A percentile compares a stretch with the other conserved stretches of the same genome.
phyloP scores from a whole-genome alignment of 1,139 yeast genomes.

The Hanseniaspora gamundiae region DNA sequence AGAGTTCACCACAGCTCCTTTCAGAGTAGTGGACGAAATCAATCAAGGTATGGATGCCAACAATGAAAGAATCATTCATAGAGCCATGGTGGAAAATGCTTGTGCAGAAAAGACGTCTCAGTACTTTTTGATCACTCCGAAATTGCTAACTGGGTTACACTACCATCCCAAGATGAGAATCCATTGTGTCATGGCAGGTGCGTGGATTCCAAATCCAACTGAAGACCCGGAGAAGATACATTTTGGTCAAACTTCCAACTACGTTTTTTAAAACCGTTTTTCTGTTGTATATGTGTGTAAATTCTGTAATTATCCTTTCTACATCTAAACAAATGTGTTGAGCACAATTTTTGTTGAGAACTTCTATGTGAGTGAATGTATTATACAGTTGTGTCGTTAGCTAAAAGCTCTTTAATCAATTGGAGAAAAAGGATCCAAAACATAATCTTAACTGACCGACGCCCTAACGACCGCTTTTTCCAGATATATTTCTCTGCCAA shows the following conservation, averaged over 20 bases:
- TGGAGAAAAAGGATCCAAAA: background rate
- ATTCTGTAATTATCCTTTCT: too few relatives aligned
- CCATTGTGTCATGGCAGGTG: constrained; percentile 75
- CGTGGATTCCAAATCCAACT: constrained; percentile 30
- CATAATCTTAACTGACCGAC: background rate
- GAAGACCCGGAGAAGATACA: constrained; percentile 20
- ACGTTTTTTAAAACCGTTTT: constrained; percentile 18
- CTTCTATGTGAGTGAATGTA: too few relatives aligned
- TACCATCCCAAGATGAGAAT: constrained; percentile 77
- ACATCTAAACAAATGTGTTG: too few relatives aligned
- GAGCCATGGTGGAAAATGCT: constrained; percentile 75
- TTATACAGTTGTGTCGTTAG: too few relatives aligned
- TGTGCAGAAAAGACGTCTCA: constrained; percentile 53
- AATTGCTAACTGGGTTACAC: constrained; percentile 63
- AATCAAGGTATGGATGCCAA: constrained; percentile 98
- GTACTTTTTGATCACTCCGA: constrained; percentile 89
- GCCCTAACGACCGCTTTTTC: too few relatives aligned
- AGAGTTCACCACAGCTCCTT: constrained; percentile 82
- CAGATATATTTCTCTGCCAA: too few relatives aligned
- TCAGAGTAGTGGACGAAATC: constrained; percentile 93
- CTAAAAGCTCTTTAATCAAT: too few relatives aligned
- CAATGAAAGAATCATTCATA: constrained; percentile 82
- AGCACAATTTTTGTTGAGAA: too few relatives aligned
- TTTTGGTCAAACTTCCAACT: constrained; percentile 26
- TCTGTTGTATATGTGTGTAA: too few relatives aligned